Conservation (phyloP, 495 filamentous ascomycete genomes). For the Aspergillus conjunctus region DNA sequence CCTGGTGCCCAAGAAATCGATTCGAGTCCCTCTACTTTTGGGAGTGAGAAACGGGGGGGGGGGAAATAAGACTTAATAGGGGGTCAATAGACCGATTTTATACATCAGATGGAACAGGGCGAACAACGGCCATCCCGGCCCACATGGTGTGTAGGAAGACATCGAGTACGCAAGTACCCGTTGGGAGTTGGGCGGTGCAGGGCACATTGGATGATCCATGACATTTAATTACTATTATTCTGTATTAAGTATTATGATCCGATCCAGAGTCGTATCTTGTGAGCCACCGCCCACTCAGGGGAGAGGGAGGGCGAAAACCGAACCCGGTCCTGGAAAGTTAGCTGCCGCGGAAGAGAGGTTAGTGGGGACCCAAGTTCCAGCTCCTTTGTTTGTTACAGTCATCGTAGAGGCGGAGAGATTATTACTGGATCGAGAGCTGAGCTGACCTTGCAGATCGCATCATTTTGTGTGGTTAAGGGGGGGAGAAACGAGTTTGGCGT, state of each 20-base stretch:
- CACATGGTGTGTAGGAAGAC: background rate
- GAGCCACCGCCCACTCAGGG: slow-evolving; percentile 3
- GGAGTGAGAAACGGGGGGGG: background rate
- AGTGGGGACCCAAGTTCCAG: background rate
- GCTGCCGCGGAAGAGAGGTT: background rate
- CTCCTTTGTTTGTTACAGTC: background rate
- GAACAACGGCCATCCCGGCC: background rate
- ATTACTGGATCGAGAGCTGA: background rate
- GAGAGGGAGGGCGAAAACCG: too few relatives aligned
- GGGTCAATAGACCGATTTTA: slow-evolving; percentile 13
- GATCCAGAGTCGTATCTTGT: slow-evolving; percentile 2
- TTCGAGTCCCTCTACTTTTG: background rate
- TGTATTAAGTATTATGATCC: background rate
- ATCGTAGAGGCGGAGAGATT: background rate
- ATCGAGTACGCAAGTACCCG: background rate
- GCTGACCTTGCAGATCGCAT: slow-evolving; percentile 20
- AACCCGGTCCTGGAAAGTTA: background rate
- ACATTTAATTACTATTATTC: slow-evolving; percentile 2
- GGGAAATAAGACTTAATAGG: background rate
- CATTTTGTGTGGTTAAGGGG: slow-evolving; percentile 4
- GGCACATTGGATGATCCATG: background rate
- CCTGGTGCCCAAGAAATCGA: background rate
- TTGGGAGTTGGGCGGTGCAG: background rate
- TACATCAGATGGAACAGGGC: slow-evolving; percentile 2
- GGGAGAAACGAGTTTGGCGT: background rate